A percentile compares a stretch with the other conserved stretches of the same genome.
phyloP scores from a whole-genome alignment of 2,329 filamentous ascomycete species.

The Knoxdaviesia capensis region DNA sequence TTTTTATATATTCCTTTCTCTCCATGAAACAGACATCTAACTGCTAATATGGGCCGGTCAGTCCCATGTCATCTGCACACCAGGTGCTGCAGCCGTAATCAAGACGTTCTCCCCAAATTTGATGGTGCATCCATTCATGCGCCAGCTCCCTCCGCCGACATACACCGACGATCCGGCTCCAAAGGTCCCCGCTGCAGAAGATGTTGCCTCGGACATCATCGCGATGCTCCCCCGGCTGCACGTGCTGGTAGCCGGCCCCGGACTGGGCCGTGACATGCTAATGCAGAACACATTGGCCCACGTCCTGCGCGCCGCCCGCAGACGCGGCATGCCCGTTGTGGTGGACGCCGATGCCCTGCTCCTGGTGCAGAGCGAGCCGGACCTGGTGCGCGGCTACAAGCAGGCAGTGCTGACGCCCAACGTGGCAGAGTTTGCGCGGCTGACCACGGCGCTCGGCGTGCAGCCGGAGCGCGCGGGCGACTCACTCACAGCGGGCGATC shows the following conservation, averaged over 20 bases:
- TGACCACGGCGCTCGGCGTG: constrained; percentile 58
- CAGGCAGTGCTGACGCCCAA: constrained; percentile 87
- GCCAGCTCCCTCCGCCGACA: constrained; percentile 37
- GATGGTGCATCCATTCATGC: constrained; percentile 95
- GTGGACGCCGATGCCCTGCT: constrained; percentile 80
- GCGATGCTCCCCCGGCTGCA: constrained; percentile 73
- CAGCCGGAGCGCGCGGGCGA: constrained; percentile 24
- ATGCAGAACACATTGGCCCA: constrained; percentile 74
- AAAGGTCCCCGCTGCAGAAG: constrained; percentile 29
- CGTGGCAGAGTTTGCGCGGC: constrained; percentile 71
- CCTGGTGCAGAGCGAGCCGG: constrained; percentile 55
- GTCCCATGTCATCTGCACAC: constrained; percentile 93
- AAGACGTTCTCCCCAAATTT: constrained; percentile 96
- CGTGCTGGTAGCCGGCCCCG: constrained; percentile 81
- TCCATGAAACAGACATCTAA: neutral
- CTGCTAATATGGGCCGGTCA: constrained; percentile 11
- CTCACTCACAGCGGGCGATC: constrained; percentile 33
- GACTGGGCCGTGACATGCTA: constrained; percentile 69
- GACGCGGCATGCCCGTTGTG: constrained; percentile 57
- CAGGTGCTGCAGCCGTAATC: constrained; percentile 68
- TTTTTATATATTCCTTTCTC: neutral
- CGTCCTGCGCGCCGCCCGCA: constrained; percentile 61
- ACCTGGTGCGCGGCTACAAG: constrained; percentile 59
- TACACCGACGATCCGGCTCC: constrained; percentile 16
- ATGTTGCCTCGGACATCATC: constrained; percentile 48